Percentiles rank a stretch among this genome's conserved stretches.
These are phyloP conservation scores for Pseudogymnoascus sp. DNA, from an alignment of 2,329 filamentous ascomycete species.

Conservation along the genomic window DNA sequence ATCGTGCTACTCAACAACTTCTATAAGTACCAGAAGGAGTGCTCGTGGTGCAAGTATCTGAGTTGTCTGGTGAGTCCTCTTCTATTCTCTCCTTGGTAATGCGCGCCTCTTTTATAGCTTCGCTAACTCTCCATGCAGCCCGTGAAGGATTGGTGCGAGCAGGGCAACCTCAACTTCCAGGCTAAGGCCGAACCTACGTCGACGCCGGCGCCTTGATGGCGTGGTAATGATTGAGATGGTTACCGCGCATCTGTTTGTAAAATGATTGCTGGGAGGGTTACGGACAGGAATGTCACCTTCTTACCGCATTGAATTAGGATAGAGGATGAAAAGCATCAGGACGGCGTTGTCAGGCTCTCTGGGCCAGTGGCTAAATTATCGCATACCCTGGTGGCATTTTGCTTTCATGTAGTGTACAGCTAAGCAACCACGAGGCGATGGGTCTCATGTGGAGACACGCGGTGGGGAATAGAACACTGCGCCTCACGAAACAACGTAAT, in stretches of 20 bases:
- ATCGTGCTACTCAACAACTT: constrained; percentile 86
- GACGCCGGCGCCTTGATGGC: neutral
- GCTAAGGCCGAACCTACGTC: neutral
- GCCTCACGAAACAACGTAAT: neutral
- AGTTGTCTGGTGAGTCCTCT: constrained; percentile 72
- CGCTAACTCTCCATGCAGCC: constrained; percentile 37
- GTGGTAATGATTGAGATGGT: neutral
- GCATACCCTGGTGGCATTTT: neutral
- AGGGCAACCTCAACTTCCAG: neutral
- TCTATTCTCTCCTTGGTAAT: neutral
- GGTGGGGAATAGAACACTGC: neutral
- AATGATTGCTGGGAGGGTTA: neutral
- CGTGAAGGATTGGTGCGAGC: constrained; percentile 60
- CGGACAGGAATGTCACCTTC: neutral
- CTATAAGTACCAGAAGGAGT: constrained; percentile 68
- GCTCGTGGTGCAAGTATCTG: constrained; percentile 90
- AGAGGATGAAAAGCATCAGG: neutral
- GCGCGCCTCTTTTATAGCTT: neutral
- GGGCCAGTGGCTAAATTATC: neutral
- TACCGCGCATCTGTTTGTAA: neutral
- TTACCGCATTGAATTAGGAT: neutral
- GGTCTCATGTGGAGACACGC: neutral
- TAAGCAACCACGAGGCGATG: neutral
- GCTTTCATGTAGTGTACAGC: constrained; percentile 1
- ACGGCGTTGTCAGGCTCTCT: neutral